Evolutionary conservation across 345 rosid genomes (phyloP), one percentile per base, ranked within the genome.

Genomic region (Alliaria petiolata): DNA sequence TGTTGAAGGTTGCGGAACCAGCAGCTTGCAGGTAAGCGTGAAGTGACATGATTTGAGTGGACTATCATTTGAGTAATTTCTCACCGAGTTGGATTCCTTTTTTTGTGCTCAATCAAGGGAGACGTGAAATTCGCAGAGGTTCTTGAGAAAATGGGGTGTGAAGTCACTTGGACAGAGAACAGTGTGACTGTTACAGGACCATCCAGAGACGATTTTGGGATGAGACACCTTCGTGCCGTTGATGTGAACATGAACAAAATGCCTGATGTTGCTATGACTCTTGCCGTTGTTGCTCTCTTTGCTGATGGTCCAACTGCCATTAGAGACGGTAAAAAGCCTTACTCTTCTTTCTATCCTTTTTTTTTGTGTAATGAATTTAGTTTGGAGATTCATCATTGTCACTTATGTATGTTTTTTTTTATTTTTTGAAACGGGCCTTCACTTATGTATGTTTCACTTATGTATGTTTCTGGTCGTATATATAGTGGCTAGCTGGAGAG

Each of bases 171-270:
- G 98, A 82, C 84, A 10, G 92, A 89, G 80, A 91, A 83, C 80
- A 89, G 95, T 71, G 97, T 93, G 58, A 86, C 98, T 0, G 92
- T 91, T 44, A 81, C 88, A 3, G 98, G 98, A 54, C 97, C 95
- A 55, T 87, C 89, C 7, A 80, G 92, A 51, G 84, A 81, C 70
- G 82, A 88, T 65, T 86, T 70, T 38, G 83, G 91, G 49, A 82
- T 82, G 78, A 91, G 86, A 62, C 92, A 87, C 75, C 75, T 93
- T 70, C 72, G 53, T 1, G 91, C 90, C 38, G 69, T 93, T 68
- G 98, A 91, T 58, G 92, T 93, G 45, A 84, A 93, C 86, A 91
- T 91, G 98, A 93, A 93, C 87, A 93, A 93, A 88, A 93, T 93
- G 97, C 97, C 97, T 15, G 97, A 93, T 65, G 98, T 89, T 74